phyloP scores from a whole-genome alignment of 305 asterid genomes.

The Vinca major region DNA sequence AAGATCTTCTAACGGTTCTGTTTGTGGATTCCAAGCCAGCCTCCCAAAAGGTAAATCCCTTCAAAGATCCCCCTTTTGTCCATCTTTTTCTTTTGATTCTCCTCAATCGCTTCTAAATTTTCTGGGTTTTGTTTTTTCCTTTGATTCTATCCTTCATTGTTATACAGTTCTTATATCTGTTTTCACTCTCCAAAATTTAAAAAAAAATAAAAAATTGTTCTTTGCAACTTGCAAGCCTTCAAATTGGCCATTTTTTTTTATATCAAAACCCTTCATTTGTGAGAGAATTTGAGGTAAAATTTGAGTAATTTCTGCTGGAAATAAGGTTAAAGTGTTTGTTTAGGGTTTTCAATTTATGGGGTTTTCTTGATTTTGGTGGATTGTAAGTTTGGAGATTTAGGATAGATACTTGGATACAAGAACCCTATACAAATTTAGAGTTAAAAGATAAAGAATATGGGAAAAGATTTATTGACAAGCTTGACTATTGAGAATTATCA shows the following conservation, averaged over 20 bases:
- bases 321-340: conserved; percentile 4
- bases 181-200: conserved; percentile 7
- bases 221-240: neutral
- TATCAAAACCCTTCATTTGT: conserved; percentile 8
- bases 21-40: conserved; percentile 13
- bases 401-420: conserved; percentile 7
- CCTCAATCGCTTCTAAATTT: neutral
- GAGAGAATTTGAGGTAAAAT: conserved; percentile 13
- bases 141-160: conserved; percentile 8
- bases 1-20: conserved; percentile 21
- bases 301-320: conserved; percentile 8
- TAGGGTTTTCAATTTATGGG: conserved; percentile 19
- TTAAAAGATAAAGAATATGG: conserved; percentile 27
- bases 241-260: conserved; percentile 10
- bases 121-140: neutral
- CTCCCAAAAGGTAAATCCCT: conserved; percentile 21
- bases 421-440: neutral
- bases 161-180: conserved; percentile 11
- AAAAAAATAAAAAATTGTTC: conserved; percentile 16
- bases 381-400: conserved; percentile 7
- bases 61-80: conserved; percentile 7
- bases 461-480: conserved; percentile 52
- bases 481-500: conserved; percentile 48
- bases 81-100: neutral
- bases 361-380: conserved; percentile 16